Conservation (phyloP, 345 rosid genomes). For the Arabidopsis arenosa region DNA sequence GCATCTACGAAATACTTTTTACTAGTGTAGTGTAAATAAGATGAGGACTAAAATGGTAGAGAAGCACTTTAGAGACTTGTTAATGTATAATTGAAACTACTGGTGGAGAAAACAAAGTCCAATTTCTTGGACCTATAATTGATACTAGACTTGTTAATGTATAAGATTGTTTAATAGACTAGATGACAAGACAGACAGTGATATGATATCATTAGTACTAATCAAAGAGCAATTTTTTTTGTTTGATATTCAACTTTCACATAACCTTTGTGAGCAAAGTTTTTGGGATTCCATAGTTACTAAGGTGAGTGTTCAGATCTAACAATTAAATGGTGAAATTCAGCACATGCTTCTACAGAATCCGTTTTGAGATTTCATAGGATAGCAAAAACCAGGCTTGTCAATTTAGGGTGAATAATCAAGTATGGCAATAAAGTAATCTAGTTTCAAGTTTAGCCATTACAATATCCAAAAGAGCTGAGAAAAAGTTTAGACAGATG, state of each 20-base stretch:
- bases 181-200: not conserved
- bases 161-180: not conserved
- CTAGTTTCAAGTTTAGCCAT: conserved; percentile 3
- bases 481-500: conserved; percentile 6
- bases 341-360: conserved; percentile 7
- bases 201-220: conserved; percentile 5
- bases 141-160: no score
- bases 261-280: not conserved
- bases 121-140: not conserved
- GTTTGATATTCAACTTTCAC: not conserved
- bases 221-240: not conserved
- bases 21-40: conserved; percentile 5
- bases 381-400: not conserved
- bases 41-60: not conserved
- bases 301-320: not conserved
- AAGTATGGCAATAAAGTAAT: not conserved
- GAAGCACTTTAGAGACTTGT: not conserved
- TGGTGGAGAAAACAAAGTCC: conserved; percentile 14
- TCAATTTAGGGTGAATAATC: not conserved
- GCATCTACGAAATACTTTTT: not conserved
- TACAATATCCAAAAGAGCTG: conserved; percentile 4
- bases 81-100: not conserved
- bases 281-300: not conserved
- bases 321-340: conserved; percentile 21
- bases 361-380: not conserved